phyloP scores from a whole-genome alignment of 768 basidiomycete species.

The Botryobasidium botryosum region DNA sequence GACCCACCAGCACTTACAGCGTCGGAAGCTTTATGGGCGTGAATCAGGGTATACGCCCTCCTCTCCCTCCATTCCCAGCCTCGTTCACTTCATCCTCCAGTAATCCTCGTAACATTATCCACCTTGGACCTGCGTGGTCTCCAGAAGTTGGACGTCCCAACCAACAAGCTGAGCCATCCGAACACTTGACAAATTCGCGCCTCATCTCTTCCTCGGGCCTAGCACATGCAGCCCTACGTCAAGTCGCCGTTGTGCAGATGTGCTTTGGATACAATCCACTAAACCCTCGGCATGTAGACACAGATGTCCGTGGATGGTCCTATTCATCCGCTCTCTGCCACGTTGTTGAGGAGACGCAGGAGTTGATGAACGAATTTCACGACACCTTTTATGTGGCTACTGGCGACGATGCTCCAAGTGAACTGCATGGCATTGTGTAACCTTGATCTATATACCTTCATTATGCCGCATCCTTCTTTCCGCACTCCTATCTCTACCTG shows the following conservation, averaged over 20 bases:
- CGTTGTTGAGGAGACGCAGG: conserved; percentile 36
- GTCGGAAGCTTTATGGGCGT: too few relatives aligned
- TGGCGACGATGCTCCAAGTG: too few relatives aligned
- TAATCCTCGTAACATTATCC: conserved; percentile 42
- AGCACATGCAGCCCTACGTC: conserved; percentile 10
- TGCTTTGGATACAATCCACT: conserved; percentile 45
- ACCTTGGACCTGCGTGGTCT: conserved; percentile 36
- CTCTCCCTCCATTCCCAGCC: too few relatives aligned
- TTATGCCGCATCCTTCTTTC: too few relatives aligned
- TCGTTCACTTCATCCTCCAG: too few relatives aligned
- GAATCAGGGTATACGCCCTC: too few relatives aligned
- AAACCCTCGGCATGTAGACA: conserved; percentile 13
- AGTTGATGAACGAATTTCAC: conserved; percentile 42
- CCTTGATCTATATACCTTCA: too few relatives aligned
- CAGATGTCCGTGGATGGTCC: conserved; percentile 31
- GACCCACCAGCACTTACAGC: too few relatives aligned
- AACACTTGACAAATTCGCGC: background rate
- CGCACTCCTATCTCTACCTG: too few relatives aligned
- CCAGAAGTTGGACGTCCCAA: conserved; percentile 5
- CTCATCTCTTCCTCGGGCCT: background rate
- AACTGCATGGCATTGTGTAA: too few relatives aligned
- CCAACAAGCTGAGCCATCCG: background rate
- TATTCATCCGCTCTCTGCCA: conserved; percentile 33
- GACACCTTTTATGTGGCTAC: too few relatives aligned
- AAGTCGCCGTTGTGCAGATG: conserved; percentile 44